Evolutionary conservation across 1,284 basidiomycete genomes (phyloP), one percentile per base, ranked within the genome.

Genomic region (Vanrija sp.): DNA sequence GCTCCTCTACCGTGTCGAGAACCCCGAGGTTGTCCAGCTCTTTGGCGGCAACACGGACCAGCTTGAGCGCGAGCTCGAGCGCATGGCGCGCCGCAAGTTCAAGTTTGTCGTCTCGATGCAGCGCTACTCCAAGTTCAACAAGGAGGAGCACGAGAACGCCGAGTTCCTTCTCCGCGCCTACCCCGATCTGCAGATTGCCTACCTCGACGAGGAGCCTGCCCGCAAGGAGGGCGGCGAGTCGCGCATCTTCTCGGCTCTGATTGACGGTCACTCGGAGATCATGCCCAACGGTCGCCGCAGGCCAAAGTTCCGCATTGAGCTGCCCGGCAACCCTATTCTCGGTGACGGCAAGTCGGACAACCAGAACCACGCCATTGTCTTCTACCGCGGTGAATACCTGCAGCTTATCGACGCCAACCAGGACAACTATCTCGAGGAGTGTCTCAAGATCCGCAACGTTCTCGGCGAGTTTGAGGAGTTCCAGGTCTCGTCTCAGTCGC

Each of bases 41-140:
- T 97, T 92, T 68, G 95, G 95, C 51, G 93, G 94, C 43, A 98
- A 98, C 79, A 97, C 95, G 18, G 95, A 98, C 77, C 91, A 87
- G 73, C 83, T 98, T 38, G 96, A 98, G 77, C 87, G 92, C 42
- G 95, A 98, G 78, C 83, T 98, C 51, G 95, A 98, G 77, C 85
- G 94, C 49, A 98, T 98, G 94, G 87, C 93, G 12, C 85, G 94
- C 38, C 84, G 96, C 74, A 98, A 98, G 81, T 98, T 98, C 86
- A 97, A 98, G 79, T 98, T 98, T 72, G 85, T 97, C 68, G 93
- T 98, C 52, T 98, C 96, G 49, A 98, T 98, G 95, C 95, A 98
- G 78, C 87, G 96, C 46, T 98, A 96, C 80, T 91, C 91, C 68
- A 98, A 98, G 79, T 98, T 98, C 84, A 97, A 92, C 85, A 94